Base-by-base conservation (phyloP, 2,329 filamentous ascomycete genomes). In the Ophiostoma pallidulum region DNA sequence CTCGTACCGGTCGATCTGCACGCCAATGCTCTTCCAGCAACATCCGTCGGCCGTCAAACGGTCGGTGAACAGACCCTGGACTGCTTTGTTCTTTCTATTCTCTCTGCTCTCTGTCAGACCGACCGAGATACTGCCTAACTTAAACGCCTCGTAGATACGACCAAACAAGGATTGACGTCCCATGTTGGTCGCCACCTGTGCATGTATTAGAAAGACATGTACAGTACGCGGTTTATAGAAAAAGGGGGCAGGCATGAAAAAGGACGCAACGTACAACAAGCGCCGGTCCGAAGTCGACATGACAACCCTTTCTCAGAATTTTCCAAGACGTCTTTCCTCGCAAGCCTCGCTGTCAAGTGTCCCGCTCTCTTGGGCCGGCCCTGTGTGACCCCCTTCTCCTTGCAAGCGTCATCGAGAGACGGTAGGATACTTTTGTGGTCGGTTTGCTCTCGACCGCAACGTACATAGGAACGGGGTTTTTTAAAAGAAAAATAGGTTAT, bases 11-110 rank as follows among this genome's bases (percentile, higher is more conserved):
- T 40, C 35, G 16, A 29, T n/a, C 14, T 20, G 37, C 10, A 35
- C 20, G 10, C 41, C 41, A 14, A 49, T 36, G 36, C 47, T 49
- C 31, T 41, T 45, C 26, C 37, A 45, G 28, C 47, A 41, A 22
- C 36, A 26, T 10, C 28, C 28, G 13, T 45, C 29, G 28, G 36
- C 31, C 14, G 47, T 45, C 9, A 40, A 22, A 18, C 38, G 16
- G 29, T 49, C 41, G 6, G 18, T 36, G 13, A 49, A 45, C n/a
- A 49, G 22, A 31, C 47, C 47, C 14, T 3, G 31, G 4, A 49
- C 35, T 14, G 41, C 28, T n/a, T 41, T 41, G 10, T 32, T 32
- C 18, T 22, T 41, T 32, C 10, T n/a, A 9, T 10, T 42, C 8
- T 35, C 18, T 6, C 2, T 4, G 28, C 18, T 29, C 20, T 45